A percentile compares a stretch with the other conserved stretches of the same genome.
Evolutionary conservation across 2,329 filamentous ascomycete species (phyloP).

Genomic region (Diaporthe batatas): DNA sequence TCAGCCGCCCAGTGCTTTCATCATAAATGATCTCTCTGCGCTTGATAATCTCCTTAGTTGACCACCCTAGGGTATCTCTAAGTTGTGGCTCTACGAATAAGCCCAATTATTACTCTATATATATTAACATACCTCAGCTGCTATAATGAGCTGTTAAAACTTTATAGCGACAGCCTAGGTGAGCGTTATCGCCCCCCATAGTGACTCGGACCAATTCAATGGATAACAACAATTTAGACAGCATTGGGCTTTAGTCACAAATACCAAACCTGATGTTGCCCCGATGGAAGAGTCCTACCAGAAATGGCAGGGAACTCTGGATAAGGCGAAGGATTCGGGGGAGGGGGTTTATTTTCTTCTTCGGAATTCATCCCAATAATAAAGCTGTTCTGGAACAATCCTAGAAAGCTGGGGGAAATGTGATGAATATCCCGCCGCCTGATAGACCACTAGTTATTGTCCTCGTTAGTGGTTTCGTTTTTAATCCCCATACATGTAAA

Average conservation of each 20-base stretch:
- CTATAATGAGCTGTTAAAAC: conserved; percentile 37
- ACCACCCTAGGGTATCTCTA: too few species aligned
- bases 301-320: conserved; percentile 43
- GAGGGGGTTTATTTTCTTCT: conserved; percentile 45
- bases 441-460: conserved; percentile 45
- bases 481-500: too few species aligned
- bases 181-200: too few species aligned
- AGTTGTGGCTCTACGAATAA: too few species aligned
- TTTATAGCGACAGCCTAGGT: conserved; percentile 11
- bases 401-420: conserved; percentile 44
- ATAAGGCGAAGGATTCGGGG: conserved; percentile 39
- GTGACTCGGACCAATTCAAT: too few species aligned
- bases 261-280: conserved; percentile 29
- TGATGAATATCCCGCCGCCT: conserved; percentile 43
- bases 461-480: too few species aligned
- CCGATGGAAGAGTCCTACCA: conserved; percentile 43
- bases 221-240: conserved; percentile 3
- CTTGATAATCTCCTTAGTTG: too few species aligned
- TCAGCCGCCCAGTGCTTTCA: too few species aligned
- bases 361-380: conserved; percentile 44
- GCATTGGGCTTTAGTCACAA: conserved; percentile 27
- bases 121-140: conserved; percentile 42
- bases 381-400: conserved; percentile 43
- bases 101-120: too few species aligned
- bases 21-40: too few species aligned